Conservation (phyloP, 345 rosid species). For the Raphanus sativus region DNA sequence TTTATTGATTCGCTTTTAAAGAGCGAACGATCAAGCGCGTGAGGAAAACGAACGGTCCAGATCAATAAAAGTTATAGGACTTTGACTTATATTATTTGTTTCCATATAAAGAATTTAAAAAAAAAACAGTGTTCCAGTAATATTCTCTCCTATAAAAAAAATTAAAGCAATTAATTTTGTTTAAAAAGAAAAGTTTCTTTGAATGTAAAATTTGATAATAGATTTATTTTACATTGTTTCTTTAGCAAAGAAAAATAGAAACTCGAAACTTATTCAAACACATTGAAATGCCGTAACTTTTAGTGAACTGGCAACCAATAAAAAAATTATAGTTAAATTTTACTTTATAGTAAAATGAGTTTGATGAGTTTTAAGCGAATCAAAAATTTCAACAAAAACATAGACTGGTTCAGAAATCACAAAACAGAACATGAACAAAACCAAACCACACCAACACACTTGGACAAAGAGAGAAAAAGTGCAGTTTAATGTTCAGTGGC, state of each 20-base stretch:
- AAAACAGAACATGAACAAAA: conserved; percentile 4
- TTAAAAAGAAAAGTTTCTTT: neutral
- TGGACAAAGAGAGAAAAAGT: neutral
- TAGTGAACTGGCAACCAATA: neutral
- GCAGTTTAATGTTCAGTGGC: conserved; percentile 3
- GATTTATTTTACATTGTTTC: neutral
- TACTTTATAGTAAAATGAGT: too few species aligned
- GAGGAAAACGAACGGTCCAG: conserved; percentile 14
- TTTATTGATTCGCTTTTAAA: neutral
- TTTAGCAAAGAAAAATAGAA: too few species aligned
- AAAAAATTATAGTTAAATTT: neutral
- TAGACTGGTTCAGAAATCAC: neutral
- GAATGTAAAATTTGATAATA: neutral
- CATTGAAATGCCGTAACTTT: too few species aligned
- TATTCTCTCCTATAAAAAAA: neutral
- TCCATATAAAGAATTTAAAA: too few species aligned
- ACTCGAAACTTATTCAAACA: too few species aligned
- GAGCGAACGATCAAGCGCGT: conserved; percentile 7
- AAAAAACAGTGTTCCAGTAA: neutral
- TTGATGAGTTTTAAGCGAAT: too few species aligned
- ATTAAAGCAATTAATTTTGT: neutral
- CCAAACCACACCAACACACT: conserved; percentile 2
- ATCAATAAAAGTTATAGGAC: neutral
- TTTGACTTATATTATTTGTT: neutral
- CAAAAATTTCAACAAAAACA: too few species aligned